Evolutionary conservation across 306 rosid genomes (phyloP), one percentile per base, ranked within the genome.

Genomic region (Trifolium fragiferum): DNA sequence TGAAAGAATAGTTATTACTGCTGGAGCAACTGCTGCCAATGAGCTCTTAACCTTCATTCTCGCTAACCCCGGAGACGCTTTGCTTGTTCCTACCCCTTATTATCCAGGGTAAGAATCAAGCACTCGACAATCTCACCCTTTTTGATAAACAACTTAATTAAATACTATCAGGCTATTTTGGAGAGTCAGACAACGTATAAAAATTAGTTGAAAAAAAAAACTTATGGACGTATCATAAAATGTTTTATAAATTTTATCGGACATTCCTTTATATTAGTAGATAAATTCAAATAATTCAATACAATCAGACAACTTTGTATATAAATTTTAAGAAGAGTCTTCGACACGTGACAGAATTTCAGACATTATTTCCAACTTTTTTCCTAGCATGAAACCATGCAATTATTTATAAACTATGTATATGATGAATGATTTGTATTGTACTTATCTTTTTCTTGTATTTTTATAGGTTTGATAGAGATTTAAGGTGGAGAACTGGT

Each of bases 21-120:
- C 98, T 0, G 98, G 98, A 1, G 97, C 97, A 13, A 93, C 98
- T 21, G 98, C 98, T 0, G 97, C 97, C 23, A 93, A 91, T 81
- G 98, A 93, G 68, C 96, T 93, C 13, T 67, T 93, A 37, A 93
- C 97, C 12, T 89, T 93, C 88, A 87, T 91, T 51, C 72, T 93
- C 0, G 97, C 98, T 4, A 79, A 93, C 68, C 96, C 96, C 0
- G 97, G 98, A 0, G 97, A 93, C 14, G 94, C 96, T 37, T 54
- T 93, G 58, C 93, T 93, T 4, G 87, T 93, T 70, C 98, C 98
- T 8, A 93, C 93, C 7, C 98, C 98, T 0, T 93, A 88, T 83
- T 93, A 93, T 82, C 98, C 98, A 4, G 98, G 97, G 98, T 93
- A 79, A 74, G 71, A 46, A 76, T 65, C 12, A 20, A 10, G n/a